Base-by-base conservation (phyloP, 306 rosid genomes). In the Ammopiptanthus mongolicus region DNA sequence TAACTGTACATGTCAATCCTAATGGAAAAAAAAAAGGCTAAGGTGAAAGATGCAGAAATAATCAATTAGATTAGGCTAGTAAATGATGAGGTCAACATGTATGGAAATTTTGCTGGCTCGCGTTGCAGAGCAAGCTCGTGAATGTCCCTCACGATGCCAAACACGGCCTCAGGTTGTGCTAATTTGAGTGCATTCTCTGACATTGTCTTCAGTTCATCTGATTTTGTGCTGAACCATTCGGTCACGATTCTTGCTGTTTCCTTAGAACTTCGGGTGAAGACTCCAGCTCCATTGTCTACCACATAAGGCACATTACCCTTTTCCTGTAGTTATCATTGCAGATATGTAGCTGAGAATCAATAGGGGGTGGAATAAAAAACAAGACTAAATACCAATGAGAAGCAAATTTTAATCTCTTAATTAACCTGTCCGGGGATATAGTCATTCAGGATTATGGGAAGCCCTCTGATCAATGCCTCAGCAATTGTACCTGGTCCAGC, bases 401-500 rank as follows among this genome's bases (percentile, higher is more conserved):
- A 80, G 23, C 48, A 56, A 14, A 36, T 21, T 47, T 79, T 67
- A 51, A 58, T 72, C 57, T 66, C 89, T 79, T 28, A n/a, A n/a
- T n/a, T n/a, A n/a, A 86, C 99, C 85, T 96, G 99, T 74, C 99
- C 99, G 0, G 99, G 99, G 77, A 96, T 96, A 87, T 96, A 96
- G 82, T 90, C 98, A 17, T 96, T 96, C 75, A 96, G 93, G 46
- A 96, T 84, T 58, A 96, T 96, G 5, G 99, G 98, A 82, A 96
- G 99, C 59, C 99, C 99, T 78, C 98, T 84, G 39, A 96, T 92
- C 88, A 96, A 85, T 71, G 99, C 98, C 84, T 96, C 99, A 10
- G 99, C 93, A 46, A 96, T 96, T 74, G 99, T 96, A 31, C 99
- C 99, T 4, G 99, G 99, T 81, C 99, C 99, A 28, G 99, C 99